Conservation (phyloP, 495 filamentous ascomycete species). For the Baudoinia panamericana region DNA sequence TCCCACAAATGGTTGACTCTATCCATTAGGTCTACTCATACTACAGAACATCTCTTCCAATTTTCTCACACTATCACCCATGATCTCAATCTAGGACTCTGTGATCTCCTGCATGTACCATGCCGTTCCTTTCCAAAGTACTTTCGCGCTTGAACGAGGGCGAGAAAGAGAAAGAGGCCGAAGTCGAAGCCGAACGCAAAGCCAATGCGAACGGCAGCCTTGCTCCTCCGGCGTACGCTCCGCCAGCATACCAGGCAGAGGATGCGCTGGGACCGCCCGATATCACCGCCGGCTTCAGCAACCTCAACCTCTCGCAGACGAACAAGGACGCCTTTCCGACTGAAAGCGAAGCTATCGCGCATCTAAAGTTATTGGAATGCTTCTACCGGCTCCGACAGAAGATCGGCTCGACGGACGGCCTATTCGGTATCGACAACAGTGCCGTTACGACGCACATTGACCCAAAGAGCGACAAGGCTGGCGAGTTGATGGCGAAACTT, state of each 20-base stretch:
- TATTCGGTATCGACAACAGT: conserved; percentile 44
- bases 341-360: conserved; percentile 47
- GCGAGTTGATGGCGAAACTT: conserved; percentile 37
- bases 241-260: conserved; percentile 8
- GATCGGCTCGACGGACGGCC: conserved; percentile 46
- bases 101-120: no score
- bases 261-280: conserved; percentile 11
- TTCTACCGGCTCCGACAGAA: conserved; percentile 56
- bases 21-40: no score
- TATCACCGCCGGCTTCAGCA: conserved; percentile 11
- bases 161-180: conserved; percentile 62
- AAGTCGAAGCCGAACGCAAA: conserved; percentile 35
- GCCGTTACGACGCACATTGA: not conserved
- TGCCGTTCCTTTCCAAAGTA: conserved; percentile 12
- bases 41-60: no score
- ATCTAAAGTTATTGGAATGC: conserved; percentile 62
- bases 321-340: conserved; percentile 15
- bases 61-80: no score
- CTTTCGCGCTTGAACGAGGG: conserved; percentile 2
- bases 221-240: conserved; percentile 6
- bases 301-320: conserved; percentile 3
- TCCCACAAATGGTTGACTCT: no score
- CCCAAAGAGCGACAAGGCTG: conserved; percentile 17
- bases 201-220: not conserved
- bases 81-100: no score